Evolutionary conservation across 2,329 filamentous ascomycete species (phyloP), one percentile per base, ranked within the genome.

Genomic region (Capronia americana): DNA sequence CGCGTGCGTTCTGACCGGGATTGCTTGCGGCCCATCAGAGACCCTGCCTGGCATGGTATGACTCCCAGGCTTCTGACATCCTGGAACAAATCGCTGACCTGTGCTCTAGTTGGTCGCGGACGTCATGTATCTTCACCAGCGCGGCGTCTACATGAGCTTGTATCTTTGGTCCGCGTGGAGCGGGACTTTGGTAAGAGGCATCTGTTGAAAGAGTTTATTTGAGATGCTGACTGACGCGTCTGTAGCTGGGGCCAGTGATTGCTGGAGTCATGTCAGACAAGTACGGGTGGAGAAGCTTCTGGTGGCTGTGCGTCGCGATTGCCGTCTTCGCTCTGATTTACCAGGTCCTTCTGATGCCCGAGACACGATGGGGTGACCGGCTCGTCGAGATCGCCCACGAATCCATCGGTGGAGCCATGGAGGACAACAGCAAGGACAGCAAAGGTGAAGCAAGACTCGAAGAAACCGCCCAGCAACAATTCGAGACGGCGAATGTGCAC

Each of bases 271-370:
- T 82, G 38, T 78, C 76, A 23, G 75, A 64, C 73, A 77, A 67
- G 23, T 75, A 81, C 64, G 79, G 80, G 50, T 82, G 81, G 81
- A 72, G 79, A 56, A 79, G 77, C 12, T 82, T 82, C 72, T 82
- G 82, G 74, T 82, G 80, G 80, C 76, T 82, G 3, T 78, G 79
- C 2, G 75, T 77, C 1, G 80, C 74, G 0, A 72, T 82, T 5
- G 75, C 77, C 2, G 76, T 71, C 6, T 78, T 81, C 69, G 76
- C 77, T 5, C 77, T 80, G 8, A 30, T 81, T 20, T 69, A 79
- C 2, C 73, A 81, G 6, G 71, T 80, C 6, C 70, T 81, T 63
- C 75, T 75, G 3, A 81, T 80, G 69, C 79, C 79, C 0, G 81
- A 81, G 63, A 82, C 79, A 12, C 79, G 79, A 57, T 82, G 58